Evolutionary conservation across 371 early-diverging fungal genomes (phyloP), one percentile per base, ranked within the genome.

Genomic region (Scutellospora calospora): DNA sequence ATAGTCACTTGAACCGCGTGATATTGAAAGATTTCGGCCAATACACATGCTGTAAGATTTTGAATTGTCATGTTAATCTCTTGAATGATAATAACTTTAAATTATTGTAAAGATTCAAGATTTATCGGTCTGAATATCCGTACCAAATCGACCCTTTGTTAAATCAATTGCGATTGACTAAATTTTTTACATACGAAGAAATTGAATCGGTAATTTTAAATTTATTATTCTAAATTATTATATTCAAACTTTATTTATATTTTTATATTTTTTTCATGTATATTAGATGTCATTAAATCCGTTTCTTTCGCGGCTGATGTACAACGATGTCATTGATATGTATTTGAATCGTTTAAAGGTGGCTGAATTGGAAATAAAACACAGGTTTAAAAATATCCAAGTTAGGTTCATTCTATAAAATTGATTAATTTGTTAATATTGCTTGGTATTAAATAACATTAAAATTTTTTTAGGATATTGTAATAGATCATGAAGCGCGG

Each of bases 201-300:
- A 54, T 72, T 52, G n/a, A 72, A n/a, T 49, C 18, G 73, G 73
- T 72, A 72, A 14, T 62, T 25, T 63, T 35, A 31, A 29, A 31
- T 29, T 18, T 12, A 16, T 16, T 33, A 31, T 31, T 11, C 18
- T 29, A 18, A 27, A 20, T 63, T 63, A 49, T 29, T 49, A 31
- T 27, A 4, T 14, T 31, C 29, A 51, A 29, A 52, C 16, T 12
- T 2, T 29, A 72, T 72, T 45, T 8, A 45, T 69, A 41, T 31
- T 31, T 20, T 38, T 52, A 20, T 25, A 45, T 45, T 1, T 16
- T n/a, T 71, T 12, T 69, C 3, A 68, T 69, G 5, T 51, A 29
- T 51, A 27, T 3, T 52, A 72, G 73, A 38, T 72, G 73, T 29
- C 20, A 5, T 20, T 72, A 51, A 29, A 54, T 3, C 22, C 73